phyloP scores from a whole-genome alignment of 2,329 filamentous ascomycete species.

The Penicillium sp. region DNA sequence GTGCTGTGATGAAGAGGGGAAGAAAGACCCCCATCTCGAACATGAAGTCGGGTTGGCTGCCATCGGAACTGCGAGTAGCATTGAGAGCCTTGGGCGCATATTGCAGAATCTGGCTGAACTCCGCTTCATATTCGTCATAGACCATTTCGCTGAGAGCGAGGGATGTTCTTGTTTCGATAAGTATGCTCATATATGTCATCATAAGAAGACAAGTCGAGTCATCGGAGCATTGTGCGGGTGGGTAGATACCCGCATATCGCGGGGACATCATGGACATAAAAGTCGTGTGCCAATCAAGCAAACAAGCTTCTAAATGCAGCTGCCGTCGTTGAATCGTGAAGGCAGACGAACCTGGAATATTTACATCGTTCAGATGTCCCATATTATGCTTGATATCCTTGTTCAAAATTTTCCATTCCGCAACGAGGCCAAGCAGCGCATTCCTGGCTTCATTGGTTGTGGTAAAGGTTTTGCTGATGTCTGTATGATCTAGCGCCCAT shows the following conservation, averaged over 20 bases:
- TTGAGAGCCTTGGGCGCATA: slow-evolving; percentile 12
- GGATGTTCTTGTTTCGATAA: slow-evolving; percentile 17
- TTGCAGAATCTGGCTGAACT: slow-evolving; percentile 16
- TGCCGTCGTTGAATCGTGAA: slow-evolving; percentile 2
- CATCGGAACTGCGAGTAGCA: slow-evolving; percentile 13
- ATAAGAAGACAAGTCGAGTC: slow-evolving; percentile 11
- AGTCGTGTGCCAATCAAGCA: slow-evolving; percentile 8
- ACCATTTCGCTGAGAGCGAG: slow-evolving; percentile 12
- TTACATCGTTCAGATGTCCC: not conserved
- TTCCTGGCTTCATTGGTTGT: slow-evolving; percentile 17
- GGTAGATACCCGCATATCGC: not conserved
- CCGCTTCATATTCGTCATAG: slow-evolving; percentile 15
- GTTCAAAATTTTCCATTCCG: slow-evolving; percentile 18
- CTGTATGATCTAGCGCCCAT: not conserved
- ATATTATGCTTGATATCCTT: slow-evolving; percentile 13
- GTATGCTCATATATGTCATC: slow-evolving; percentile 19
- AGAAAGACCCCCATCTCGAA: slow-evolving; percentile 24
- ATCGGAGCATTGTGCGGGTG: not conserved
- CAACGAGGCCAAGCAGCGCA: slow-evolving; percentile 14
- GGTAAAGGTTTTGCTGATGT: not conserved
- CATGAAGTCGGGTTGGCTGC: slow-evolving; percentile 18
- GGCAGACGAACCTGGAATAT: not conserved
- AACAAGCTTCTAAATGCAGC: not conserved
- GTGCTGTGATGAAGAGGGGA: slow-evolving; percentile 21
- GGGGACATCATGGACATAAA: slow-evolving; percentile 3